phyloP scores from a whole-genome alignment of 768 basidiomycete genomes.

The Trametes elegans region DNA sequence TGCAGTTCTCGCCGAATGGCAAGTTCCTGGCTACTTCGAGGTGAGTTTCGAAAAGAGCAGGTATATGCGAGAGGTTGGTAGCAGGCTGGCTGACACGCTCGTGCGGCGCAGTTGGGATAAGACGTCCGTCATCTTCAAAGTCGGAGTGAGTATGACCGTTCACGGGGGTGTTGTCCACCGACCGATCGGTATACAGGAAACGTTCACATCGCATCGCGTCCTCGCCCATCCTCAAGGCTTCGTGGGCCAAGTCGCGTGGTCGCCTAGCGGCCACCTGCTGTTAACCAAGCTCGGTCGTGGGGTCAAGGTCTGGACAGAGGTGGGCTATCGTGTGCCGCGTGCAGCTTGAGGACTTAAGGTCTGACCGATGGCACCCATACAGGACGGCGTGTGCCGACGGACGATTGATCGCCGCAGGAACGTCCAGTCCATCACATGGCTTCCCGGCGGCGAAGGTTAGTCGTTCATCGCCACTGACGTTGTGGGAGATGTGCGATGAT shows the following conservation, averaged over 20 bases:
- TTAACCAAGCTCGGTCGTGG: conserved; percentile 64
- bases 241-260: conserved; percentile 78
- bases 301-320: conserved; percentile 74
- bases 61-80: no score
- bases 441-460: conserved; percentile 58
- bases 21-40: conserved; percentile 72
- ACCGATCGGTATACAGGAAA: conserved; percentile 40
- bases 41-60: no score
- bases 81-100: background rate
- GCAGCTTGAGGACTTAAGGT: no score
- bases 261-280: conserved; percentile 58
- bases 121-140: conserved; percentile 64
- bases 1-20: conserved; percentile 78
- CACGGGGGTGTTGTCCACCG: background rate
- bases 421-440: conserved; percentile 69
- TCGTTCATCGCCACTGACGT: background rate
- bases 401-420: conserved; percentile 56
- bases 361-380: background rate
- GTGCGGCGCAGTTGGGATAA: conserved; percentile 56
- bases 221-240: conserved; percentile 71
- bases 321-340: no score
- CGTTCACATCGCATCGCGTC: conserved; percentile 57
- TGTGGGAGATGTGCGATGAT: background rate
- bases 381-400: conserved; percentile 69
- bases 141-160: conserved; percentile 44